Percentiles rank a stretch among this genome's conserved stretches.
Evolutionary conservation across 2,329 filamentous ascomycete species (phyloP).

Genomic region (Microsporum audouinii): DNA sequence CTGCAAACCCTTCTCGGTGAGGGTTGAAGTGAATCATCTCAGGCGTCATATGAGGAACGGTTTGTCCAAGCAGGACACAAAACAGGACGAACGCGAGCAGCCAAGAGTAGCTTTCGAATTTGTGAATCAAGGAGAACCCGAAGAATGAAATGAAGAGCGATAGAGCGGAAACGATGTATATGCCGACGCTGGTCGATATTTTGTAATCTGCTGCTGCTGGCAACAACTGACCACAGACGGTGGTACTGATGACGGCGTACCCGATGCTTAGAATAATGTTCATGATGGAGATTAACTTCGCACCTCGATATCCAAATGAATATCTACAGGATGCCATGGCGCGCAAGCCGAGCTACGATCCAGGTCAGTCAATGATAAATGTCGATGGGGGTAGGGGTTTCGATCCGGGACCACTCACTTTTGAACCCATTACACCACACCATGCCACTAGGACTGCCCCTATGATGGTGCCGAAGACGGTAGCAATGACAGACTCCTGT

Average conservation of each 20-base stretch:
- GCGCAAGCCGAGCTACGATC: not conserved
- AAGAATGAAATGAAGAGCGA: not conserved
- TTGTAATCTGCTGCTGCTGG: not conserved
- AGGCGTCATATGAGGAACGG: not conserved
- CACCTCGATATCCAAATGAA: not conserved
- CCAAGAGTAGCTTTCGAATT: conserved; percentile 3
- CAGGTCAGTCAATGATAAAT: not conserved
- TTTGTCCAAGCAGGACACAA: conserved; percentile 2
- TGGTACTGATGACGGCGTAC: not conserved
- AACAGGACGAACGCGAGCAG: conserved; percentile 1
- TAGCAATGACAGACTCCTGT: conserved; percentile 32
- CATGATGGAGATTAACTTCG: not conserved
- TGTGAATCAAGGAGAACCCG: conserved; percentile 3
- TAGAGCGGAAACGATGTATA: not conserved
- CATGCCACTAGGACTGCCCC: conserved; percentile 33
- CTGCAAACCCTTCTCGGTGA: not conserved
- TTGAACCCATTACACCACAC: conserved; percentile 18
- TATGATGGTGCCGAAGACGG: conserved; percentile 32
- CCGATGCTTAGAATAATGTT: not conserved
- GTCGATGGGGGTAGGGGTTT: too few species aligned
- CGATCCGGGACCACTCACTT: not conserved
- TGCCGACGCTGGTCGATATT: not conserved
- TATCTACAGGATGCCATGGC: conserved; percentile 1
- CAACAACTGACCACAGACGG: not conserved
- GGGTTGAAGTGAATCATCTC: not conserved